A percentile compares a stretch with the other conserved stretches of the same genome.
Conservation (phyloP, 306 rosid genomes). For the Bauhinia variegata region DNA sequence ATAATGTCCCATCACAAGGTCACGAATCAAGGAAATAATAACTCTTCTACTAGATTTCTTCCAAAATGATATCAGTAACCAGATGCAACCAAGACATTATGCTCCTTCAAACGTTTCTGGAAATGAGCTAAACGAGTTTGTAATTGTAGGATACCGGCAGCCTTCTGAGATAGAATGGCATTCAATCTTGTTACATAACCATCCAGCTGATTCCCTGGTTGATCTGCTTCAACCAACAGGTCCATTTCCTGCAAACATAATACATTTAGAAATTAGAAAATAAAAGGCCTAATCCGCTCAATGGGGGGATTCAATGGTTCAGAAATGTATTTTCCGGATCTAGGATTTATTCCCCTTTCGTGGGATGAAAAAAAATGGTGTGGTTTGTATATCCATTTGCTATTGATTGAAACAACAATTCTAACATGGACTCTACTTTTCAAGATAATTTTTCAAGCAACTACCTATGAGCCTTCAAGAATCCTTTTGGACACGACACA, state of each 20-base stretch:
- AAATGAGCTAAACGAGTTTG: conserved; percentile 89
- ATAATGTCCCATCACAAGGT: neutral
- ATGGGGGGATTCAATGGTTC: conserved; percentile 1
- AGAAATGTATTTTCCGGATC: conserved; percentile 14
- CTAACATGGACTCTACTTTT: conserved; percentile 5
- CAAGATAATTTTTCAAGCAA: neutral
- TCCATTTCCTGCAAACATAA: conserved; percentile 83
- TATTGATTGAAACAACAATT: neutral
- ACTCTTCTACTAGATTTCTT: conserved; percentile 24
- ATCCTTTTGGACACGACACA: neutral
- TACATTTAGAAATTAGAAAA: conserved; percentile 24
- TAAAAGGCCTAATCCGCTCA: neutral
- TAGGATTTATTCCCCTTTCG: conserved; percentile 18
- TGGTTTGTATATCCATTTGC: neutral
- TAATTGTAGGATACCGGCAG: conserved; percentile 88
- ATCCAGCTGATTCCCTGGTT: conserved; percentile 93
- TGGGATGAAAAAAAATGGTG: neutral
- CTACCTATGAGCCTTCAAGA: neutral
- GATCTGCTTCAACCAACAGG: conserved; percentile 95
- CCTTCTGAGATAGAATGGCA: conserved; percentile 93
- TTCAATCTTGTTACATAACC: conserved; percentile 78
- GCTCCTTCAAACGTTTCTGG: conserved; percentile 94
- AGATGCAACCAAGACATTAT: conserved; percentile 76
- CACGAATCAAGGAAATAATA: conserved; percentile 24
- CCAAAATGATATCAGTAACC: conserved; percentile 55